Conservation (phyloP, 2,329 filamentous ascomycete genomes). For the Coniella lustricola region DNA sequence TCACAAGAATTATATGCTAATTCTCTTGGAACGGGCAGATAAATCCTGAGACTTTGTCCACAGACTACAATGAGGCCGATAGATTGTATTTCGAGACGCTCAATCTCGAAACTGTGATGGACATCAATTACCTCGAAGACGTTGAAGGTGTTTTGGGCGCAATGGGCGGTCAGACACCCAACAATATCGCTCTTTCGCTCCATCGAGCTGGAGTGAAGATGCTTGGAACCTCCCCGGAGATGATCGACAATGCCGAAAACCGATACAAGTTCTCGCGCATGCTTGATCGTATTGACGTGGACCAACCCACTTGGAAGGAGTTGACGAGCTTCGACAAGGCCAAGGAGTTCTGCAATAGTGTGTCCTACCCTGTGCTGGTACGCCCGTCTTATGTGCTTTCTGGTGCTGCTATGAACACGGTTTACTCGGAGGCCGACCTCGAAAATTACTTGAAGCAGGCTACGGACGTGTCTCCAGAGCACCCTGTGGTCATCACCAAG, state of each 20-base stretch:
- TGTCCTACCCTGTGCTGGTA: conserved; percentile 89
- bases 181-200: conserved; percentile 91
- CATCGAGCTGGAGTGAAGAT: conserved; percentile 87
- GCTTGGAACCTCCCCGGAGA: conserved; percentile 91
- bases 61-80: conserved; percentile 93
- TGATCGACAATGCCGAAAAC: conserved; percentile 98
- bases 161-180: conserved; percentile 95
- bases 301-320: conserved; percentile 98
- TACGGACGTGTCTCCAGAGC: conserved; percentile 85
- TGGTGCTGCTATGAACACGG: conserved; percentile 97
- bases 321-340: conserved; percentile 92
- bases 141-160: conserved; percentile 82
- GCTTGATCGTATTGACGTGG: conserved; percentile 88
- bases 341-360: conserved; percentile 75
- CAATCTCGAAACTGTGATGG: conserved; percentile 78
- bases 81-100: conserved; percentile 96
- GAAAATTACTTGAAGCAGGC: conserved; percentile 85
- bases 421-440: conserved; percentile 91
- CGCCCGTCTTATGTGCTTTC: conserved; percentile 95
- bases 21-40: conserved; percentile 7
- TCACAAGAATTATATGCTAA: no score
- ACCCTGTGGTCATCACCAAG: conserved; percentile 97
- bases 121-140: conserved; percentile 85
- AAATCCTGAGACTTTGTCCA: conserved; percentile 83
- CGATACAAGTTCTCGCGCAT: conserved; percentile 98